These are phyloP conservation scores for Tranzscheliella williamsii DNA, from an alignment of 1,284 basidiomycete genomes.

Conservation along the genomic window DNA sequence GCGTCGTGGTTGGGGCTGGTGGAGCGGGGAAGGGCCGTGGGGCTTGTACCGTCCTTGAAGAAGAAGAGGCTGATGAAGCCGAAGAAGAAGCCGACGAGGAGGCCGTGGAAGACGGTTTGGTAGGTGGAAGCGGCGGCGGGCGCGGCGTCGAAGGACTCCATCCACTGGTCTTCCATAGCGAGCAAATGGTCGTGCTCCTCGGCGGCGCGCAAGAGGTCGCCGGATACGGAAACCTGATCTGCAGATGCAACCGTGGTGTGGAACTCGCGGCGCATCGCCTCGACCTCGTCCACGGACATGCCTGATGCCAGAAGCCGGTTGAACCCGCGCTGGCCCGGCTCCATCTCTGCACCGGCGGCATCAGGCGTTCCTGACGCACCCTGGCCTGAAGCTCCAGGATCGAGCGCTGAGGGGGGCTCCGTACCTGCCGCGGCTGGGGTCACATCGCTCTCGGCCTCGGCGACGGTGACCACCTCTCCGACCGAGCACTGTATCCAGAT, in stretches of 20 bases:
- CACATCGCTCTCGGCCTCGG: background rate
- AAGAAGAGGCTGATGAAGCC: conserved; percentile 26
- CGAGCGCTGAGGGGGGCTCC: background rate
- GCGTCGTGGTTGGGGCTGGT: background rate
- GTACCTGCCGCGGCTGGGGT: background rate
- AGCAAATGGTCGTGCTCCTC: conserved; percentile 26
- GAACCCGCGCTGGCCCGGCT: conserved; percentile 20
- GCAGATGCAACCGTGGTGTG: conserved; percentile 14
- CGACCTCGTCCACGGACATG: conserved; percentile 14
- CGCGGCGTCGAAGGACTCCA: conserved; percentile 14
- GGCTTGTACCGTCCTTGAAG: conserved; percentile 18
- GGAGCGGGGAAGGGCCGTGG: conserved; percentile 4
- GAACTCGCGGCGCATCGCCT: conserved; percentile 20
- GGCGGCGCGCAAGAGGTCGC: conserved; percentile 13
- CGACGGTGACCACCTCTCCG: conserved; percentile 5
- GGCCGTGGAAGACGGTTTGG: conserved; percentile 17
- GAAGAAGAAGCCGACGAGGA: conserved; percentile 32
- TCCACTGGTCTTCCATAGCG: conserved; percentile 38
- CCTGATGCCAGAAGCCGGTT: conserved; percentile 26
- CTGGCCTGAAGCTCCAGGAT: background rate
- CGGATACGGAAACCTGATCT: conserved; percentile 5
- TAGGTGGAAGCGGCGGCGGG: conserved; percentile 2
- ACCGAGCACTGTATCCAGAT: conserved; percentile 41
- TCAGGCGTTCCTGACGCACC: background rate
- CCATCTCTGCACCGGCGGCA: background rate